A percentile compares a stretch with the other conserved stretches of the same genome.
phyloP scores from a whole-genome alignment of 768 basidiomycete genomes.

The Lentinula boryana region DNA sequence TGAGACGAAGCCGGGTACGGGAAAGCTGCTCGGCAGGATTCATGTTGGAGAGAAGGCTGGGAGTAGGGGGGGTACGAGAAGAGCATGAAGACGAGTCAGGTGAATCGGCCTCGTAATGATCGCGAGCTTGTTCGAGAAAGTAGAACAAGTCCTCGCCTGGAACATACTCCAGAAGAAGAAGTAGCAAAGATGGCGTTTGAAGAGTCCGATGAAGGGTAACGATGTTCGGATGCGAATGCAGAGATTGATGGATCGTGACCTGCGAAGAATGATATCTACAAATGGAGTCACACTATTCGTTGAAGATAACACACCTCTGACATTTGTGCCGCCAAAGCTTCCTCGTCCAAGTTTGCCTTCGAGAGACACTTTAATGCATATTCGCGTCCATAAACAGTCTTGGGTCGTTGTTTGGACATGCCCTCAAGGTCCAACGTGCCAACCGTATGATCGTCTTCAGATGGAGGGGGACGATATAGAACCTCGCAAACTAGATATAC shows the following conservation, averaged over 20 bases:
- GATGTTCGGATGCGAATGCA: slow-evolving; percentile 87
- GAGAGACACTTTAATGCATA: slow-evolving; percentile 96
- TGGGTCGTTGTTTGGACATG: slow-evolving; percentile 21
- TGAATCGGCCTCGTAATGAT: slow-evolving; percentile 58
- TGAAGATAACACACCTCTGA: slow-evolving; percentile 58
- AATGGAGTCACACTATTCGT: neutral
- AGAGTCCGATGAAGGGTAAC: slow-evolving; percentile 92
- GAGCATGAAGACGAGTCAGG: slow-evolving; percentile 34
- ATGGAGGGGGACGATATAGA: slow-evolving; percentile 38
- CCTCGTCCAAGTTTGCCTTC: slow-evolving; percentile 88
- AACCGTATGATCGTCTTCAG: slow-evolving; percentile 54
- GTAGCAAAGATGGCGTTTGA: slow-evolving; percentile 86
- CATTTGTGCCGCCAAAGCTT: slow-evolving; percentile 83
- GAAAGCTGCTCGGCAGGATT: slow-evolving; percentile 79
- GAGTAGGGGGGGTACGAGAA: slow-evolving; percentile 85
- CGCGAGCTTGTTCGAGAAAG: slow-evolving; percentile 94
- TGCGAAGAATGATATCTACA: slow-evolving; percentile 21
- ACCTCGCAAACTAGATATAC: slow-evolving; percentile 89
- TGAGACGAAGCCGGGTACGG: slow-evolving; percentile 81
- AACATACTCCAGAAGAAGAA: slow-evolving; percentile 92
- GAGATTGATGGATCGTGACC: slow-evolving; percentile 93
- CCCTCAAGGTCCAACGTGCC: slow-evolving; percentile 52
- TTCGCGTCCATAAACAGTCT: slow-evolving; percentile 63
- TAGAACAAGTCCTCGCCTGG: slow-evolving; percentile 97
- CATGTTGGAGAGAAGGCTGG: slow-evolving; percentile 81